phyloP scores from a whole-genome alignment of 208 protist genomes.

The Trypanosomatidae sp. region DNA sequence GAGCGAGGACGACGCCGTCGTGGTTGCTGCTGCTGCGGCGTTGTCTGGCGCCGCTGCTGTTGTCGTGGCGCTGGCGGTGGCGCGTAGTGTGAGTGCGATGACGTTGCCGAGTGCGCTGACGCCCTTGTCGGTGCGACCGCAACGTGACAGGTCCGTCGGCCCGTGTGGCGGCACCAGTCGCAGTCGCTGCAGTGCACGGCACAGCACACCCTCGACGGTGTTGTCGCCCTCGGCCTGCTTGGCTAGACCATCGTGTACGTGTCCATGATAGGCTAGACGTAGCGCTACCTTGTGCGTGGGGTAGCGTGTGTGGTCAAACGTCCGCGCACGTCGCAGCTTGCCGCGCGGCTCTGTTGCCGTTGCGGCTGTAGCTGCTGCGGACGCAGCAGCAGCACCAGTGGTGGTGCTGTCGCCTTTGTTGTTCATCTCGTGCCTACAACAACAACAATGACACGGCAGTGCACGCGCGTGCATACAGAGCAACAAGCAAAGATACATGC shows the following conservation, averaged over 20 bases:
- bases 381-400: background rate
- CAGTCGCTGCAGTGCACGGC: conserved; percentile 25
- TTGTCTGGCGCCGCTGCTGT: conserved; percentile 1
- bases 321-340: conserved; percentile 32
- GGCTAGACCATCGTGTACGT: conserved; percentile 67
- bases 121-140: conserved; percentile 81
- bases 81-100: conserved; percentile 47
- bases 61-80: conserved; percentile 6
- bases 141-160: conserved; percentile 53
- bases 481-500: too few relatives aligned
- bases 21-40: too few relatives aligned
- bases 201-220: conserved; percentile 62
- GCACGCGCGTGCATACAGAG: too few relatives aligned
- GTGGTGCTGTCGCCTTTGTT: background rate
- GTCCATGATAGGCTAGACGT: conserved; percentile 81
- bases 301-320: conserved; percentile 36
- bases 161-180: conserved; percentile 45
- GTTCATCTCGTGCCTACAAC: too few relatives aligned
- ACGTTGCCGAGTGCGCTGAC: conserved; percentile 81
- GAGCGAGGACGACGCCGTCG: conserved; percentile 43
- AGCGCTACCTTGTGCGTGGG: conserved; percentile 66
- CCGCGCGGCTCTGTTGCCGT: conserved; percentile 10
- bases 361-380: too few relatives aligned
- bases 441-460: too few relatives aligned
- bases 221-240: conserved; percentile 76